Conservation (phyloP, 352 stramenopile species). For the Blastocystis sp. region DNA sequence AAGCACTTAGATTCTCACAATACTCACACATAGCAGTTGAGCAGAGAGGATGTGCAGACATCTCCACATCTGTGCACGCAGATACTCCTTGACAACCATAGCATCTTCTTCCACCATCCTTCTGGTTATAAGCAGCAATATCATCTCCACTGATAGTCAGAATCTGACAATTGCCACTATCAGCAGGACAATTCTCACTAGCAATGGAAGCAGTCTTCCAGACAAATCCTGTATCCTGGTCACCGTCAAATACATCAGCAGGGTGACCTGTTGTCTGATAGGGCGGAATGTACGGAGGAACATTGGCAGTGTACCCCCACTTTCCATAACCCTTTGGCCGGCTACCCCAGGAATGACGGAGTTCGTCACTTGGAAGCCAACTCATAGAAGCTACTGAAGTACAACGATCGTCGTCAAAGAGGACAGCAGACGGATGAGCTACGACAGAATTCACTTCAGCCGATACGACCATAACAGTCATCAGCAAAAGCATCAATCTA, state of each 20-base stretch:
- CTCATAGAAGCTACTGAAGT: not conserved
- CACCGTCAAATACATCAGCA: conserved; percentile 63
- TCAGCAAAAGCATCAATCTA: conserved; percentile 62
- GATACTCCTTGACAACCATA: conserved; percentile 23
- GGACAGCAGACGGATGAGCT: not conserved
- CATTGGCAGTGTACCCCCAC: conserved; percentile 63
- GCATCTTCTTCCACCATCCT: conserved; percentile 6
- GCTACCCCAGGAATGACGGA: conserved; percentile 45
- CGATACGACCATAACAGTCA: conserved; percentile 55
- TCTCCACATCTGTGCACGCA: not conserved
- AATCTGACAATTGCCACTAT: conserved; percentile 58
- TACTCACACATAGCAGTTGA: conserved; percentile 40
- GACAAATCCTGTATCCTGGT: conserved; percentile 15
- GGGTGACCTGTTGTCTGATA: conserved; percentile 64
- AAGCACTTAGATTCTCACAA: conserved; percentile 42
- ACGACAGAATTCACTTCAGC: conserved; percentile 34
- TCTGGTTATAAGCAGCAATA: conserved; percentile 62
- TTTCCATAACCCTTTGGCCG: conserved; percentile 49
- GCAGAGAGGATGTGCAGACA: conserved; percentile 29
- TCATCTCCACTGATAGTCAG: conserved; percentile 10
- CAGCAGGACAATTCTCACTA: not conserved
- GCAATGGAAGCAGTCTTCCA: conserved; percentile 41
- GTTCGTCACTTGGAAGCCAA: conserved; percentile 40
- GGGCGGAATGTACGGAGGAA: conserved; percentile 58
- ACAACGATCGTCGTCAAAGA: conserved; percentile 14